A percentile compares a stretch with the other conserved stretches of the same genome.
These are phyloP conservation scores for Metrosideros polymorpha DNA, from an alignment of 441 rosid genomes.

Conservation along the genomic window DNA sequence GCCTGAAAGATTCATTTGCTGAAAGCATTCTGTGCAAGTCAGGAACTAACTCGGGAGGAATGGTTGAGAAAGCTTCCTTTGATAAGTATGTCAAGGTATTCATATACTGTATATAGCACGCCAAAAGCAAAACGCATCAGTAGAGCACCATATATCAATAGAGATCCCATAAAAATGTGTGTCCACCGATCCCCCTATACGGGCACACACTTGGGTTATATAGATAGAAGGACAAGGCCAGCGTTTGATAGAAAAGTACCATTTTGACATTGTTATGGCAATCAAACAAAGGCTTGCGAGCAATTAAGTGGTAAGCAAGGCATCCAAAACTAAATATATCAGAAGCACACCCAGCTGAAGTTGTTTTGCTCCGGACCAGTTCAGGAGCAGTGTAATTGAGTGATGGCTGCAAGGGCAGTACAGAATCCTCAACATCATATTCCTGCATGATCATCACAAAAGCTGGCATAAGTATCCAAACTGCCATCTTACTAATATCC, in stretches of 20 bases:
- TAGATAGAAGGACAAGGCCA: background rate
- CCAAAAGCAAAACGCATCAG: background rate
- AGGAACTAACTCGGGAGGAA: slow-evolving; percentile 67
- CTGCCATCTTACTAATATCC: background rate
- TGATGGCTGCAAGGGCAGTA: slow-evolving; percentile 87
- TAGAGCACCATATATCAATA: background rate
- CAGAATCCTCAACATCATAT: slow-evolving; percentile 91
- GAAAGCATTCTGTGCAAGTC: slow-evolving; percentile 92
- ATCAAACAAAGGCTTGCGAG: slow-evolving; percentile 83
- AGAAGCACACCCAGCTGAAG: slow-evolving; percentile 61
- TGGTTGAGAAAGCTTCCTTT: slow-evolving; percentile 70
- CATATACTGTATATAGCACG: slow-evolving; percentile 58
- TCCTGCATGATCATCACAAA: slow-evolving; percentile 36
- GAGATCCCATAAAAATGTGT: background rate
- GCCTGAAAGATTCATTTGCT: slow-evolving; percentile 70
- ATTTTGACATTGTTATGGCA: slow-evolving; percentile 95
- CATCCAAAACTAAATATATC: slow-evolving; percentile 95
- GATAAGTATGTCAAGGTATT: slow-evolving; percentile 91
- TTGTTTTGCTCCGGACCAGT: slow-evolving; percentile 59
- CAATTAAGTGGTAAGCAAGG: slow-evolving; percentile 77
- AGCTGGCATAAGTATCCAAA: background rate
- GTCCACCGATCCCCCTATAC: background rate
- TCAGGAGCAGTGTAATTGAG: slow-evolving; percentile 95
- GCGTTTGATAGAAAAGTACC: slow-evolving; percentile 33
- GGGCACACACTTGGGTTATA: background rate